Evolutionary conservation across 805 yeast species (phyloP).

Genomic region (Wickerhamomyces sydowiorum): DNA sequence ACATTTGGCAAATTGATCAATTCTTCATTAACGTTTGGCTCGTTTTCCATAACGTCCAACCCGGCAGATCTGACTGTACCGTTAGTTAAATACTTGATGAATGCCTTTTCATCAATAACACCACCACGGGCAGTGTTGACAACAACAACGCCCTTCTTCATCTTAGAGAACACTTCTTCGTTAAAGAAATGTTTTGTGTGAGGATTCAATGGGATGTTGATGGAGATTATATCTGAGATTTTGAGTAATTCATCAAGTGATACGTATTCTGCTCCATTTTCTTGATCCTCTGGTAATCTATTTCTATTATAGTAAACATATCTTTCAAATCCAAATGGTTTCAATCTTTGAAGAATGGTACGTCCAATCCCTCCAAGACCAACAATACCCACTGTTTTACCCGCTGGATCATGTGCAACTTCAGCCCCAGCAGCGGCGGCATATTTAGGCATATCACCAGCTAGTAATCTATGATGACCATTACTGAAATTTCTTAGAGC

Average conservation of each 20-base stretch:
- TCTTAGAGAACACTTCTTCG: constrained; percentile 50
- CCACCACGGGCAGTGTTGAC: constrained; percentile 91
- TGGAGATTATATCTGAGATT: constrained; percentile 62
- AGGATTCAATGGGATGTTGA: constrained; percentile 73
- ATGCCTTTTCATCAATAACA: constrained; percentile 60
- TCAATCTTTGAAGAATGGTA: constrained; percentile 63
- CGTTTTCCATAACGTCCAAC: constrained; percentile 70
- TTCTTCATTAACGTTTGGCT: constrained; percentile 66
- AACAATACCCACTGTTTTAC: constrained; percentile 70
- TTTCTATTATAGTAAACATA: constrained; percentile 70
- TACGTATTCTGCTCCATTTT: constrained; percentile 65
- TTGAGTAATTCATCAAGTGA: constrained; percentile 61
- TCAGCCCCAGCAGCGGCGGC: constrained; percentile 55
- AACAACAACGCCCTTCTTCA: constrained; percentile 72
- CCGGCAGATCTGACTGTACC: constrained; percentile 70
- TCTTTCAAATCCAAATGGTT: constrained; percentile 71
- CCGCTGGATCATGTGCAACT: constrained; percentile 70
- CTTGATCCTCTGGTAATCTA: constrained; percentile 52
- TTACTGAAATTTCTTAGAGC: constrained; percentile 62
- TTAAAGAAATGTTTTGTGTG: constrained; percentile 67
- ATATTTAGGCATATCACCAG: constrained; percentile 56
- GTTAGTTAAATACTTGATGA: constrained; percentile 47
- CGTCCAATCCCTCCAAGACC: constrained; percentile 93
- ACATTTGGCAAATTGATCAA: constrained; percentile 59
- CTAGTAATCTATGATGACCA: constrained; percentile 47